Evolutionary conservation across 2,329 filamentous ascomycete genomes (phyloP), one percentile per base, ranked within the genome.

Genomic region (Madurella fahalii): DNA sequence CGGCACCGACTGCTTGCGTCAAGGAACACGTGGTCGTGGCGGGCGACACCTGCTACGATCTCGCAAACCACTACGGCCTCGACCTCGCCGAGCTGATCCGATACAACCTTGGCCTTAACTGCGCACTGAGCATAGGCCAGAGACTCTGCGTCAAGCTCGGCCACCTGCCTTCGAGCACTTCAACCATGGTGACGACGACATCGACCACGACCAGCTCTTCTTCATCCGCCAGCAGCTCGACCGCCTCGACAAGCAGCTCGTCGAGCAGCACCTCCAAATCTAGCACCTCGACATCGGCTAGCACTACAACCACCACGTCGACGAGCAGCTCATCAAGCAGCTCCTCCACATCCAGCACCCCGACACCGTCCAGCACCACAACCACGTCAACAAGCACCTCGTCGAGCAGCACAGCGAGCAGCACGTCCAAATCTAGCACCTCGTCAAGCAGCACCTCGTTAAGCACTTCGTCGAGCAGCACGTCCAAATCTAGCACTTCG

Each of bases 91-190:
- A 58, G n/a, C 32, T 64, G 30, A 4, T 20, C 7, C 20, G 30
- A 1, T 39, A 49, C 40, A 65, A 65, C 61, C 57, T 58, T 2
- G 13, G 9, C 2, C 41, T 59, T 4, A 40, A 56, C 9, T 44
- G 18, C 30, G 18, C 56, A 50, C 15, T 7, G 1, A 3, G 5
- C 62, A 9, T 1, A 16, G 4, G 50, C 25, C 46, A 62, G 17
- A 11, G 34, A 1, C 17, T 63, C 25, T 63, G 59, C 52, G 39
- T 64, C 46, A 49, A 42, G 42, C 15, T 51, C 31, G 60, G 58
- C 4, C 12, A 20, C 47, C 20, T 52, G 40, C 50, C 58, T 9
- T 12, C 40, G 37, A 45, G 52, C 11, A 53, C 52, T 30, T 55
- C 40, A 9, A 50, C 40, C 25, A 53, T 40, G 4, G 46, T 50